phyloP scores from a whole-genome alignment of 768 basidiomycete species.

The Symmetrospora coprosmae region DNA sequence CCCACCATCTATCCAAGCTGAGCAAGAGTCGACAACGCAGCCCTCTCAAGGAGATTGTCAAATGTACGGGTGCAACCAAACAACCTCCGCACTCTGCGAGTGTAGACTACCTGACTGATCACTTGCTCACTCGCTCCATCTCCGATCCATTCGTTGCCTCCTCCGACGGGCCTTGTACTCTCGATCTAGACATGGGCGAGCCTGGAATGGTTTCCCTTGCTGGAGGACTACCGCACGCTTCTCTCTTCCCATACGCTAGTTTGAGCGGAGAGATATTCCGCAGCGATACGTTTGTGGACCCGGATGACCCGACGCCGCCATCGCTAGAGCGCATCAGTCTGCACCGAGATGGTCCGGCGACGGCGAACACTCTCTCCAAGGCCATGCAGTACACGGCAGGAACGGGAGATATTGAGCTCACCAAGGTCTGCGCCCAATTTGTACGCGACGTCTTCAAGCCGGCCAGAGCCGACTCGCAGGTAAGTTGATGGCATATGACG shows the following conservation, averaged over 20 bases:
- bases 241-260: conserved; percentile 59
- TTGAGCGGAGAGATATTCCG: no score
- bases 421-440: background rate
- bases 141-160: no score
- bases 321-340: conserved; percentile 36
- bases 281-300: no score
- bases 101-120: background rate
- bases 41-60: conserved; percentile 55
- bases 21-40: conserved; percentile 44
- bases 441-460: background rate
- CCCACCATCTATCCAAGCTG: conserved; percentile 54
- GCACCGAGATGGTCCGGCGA: conserved; percentile 48
- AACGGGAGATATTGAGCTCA: background rate
- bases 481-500: no score
- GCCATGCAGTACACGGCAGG: conserved; percentile 2
- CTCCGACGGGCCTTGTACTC: no score
- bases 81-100: background rate
- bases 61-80: conserved; percentile 35
- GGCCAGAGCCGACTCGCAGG: background rate
- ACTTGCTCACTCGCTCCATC: background rate
- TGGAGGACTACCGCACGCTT: conserved; percentile 57
- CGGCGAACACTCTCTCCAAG: background rate
- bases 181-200: conserved; percentile 41
- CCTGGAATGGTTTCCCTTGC: conserved; percentile 51
- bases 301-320: no score